Base-by-base conservation (phyloP, 1,139 yeast species). In the Candida dubliniensis region DNA sequence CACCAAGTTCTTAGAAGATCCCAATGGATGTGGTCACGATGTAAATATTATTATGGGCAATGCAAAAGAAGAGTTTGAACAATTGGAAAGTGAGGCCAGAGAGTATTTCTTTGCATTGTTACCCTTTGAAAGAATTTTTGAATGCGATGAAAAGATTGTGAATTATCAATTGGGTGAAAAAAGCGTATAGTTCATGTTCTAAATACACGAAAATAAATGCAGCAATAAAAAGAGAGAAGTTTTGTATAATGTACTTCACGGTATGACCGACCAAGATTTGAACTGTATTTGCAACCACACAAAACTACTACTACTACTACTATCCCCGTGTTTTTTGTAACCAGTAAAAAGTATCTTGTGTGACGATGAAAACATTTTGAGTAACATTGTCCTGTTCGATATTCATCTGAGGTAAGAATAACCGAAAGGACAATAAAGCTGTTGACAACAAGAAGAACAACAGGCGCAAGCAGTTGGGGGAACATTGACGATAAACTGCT, bases 31-130 rank as follows among this genome's bases (percentile, higher is more conserved):
- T 8, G 31, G 29, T 23, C 13, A 36, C 25, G 31, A 41, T 15
- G 24, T 41, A 18, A 18, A 29, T 32, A 32, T 41, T 7, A 41
- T 41, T 8, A 41, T 41, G 43, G 43, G 43, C 2, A 35, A 12
- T 14, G 24, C 30, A 30, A 36, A 12, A 18, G 37, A 36, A 10
- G 44, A 36, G 26, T 41, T 41, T 27, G 44, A 41, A 23, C 35
- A 34, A 26, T 29, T 31, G n/a, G 44, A 41, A 14, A 33, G 14
- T 13, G 34, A 32, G 12, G 38, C 44, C 2, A 33, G 31, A 37
- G 44, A 41, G 25, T 34, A 33, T 24, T 33, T 41, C 24, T 41
- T 36, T 24, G 25, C 11, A 10, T 36, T 41, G 14, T 24, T 41
- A 27, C 29, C 31, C 8, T 41, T 26, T 18, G 31, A 41, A 11